phyloP scores from a whole-genome alignment of 192 early-diverging fungal species.

The Backusella australiensis region DNA sequence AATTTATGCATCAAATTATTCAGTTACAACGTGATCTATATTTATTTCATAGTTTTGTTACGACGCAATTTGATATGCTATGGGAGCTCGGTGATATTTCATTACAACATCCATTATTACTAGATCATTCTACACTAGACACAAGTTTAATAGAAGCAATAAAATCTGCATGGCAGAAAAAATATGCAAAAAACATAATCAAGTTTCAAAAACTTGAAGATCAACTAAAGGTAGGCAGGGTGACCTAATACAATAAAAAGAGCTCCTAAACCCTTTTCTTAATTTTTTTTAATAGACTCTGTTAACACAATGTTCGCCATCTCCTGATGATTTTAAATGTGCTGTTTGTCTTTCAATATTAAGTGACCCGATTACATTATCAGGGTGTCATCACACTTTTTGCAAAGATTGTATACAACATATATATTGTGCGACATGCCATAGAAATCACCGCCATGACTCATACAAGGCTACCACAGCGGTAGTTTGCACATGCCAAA shows the following conservation, averaged over 20 bases:
- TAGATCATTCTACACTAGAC: not conserved
- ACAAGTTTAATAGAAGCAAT: not conserved
- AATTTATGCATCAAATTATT: not conserved
- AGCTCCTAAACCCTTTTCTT: not conserved
- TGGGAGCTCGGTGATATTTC: constrained; percentile 4
- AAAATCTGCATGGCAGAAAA: not conserved
- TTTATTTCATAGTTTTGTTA: not conserved
- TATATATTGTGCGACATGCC: constrained; percentile 1
- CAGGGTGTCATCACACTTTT: not conserved
- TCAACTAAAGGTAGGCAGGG: not conserved
- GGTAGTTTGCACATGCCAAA: constrained; percentile 6
- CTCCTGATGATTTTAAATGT: constrained; percentile 2
- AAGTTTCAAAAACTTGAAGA: not conserved
- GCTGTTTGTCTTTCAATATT: constrained; percentile 1
- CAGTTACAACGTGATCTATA: not conserved
- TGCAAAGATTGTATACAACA: constrained; percentile 2
- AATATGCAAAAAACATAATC: not conserved
- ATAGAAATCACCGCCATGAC: not conserved
- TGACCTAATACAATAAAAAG: not conserved
- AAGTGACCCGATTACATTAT: not conserved
- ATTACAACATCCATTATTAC: not conserved
- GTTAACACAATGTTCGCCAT: not conserved
- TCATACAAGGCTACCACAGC: not conserved
- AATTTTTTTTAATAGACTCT: not conserved
- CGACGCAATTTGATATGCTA: constrained; percentile 1